Evolutionary conservation across 306 rosid genomes (phyloP).

Genomic region (Pachyrhizus erosus): DNA sequence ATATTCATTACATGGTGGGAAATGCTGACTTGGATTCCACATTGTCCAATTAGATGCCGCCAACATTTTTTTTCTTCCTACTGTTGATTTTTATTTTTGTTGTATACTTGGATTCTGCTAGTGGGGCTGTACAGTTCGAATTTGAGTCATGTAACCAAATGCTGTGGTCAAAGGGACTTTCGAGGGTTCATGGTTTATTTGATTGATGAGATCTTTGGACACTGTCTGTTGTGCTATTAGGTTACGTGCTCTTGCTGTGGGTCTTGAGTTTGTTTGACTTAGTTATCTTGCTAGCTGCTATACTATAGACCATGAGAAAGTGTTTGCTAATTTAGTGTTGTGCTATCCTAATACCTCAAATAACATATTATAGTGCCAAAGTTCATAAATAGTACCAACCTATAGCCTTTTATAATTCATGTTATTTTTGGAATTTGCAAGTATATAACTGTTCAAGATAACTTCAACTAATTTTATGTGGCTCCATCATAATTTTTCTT

Average conservation of each 20-base stretch:
- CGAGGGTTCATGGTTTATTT: conserved; percentile 59
- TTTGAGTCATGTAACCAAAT: conserved; percentile 50
- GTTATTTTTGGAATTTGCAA: not conserved
- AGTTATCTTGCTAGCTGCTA: conserved; percentile 22
- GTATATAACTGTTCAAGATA: not conserved
- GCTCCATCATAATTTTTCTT: conserved; percentile 1
- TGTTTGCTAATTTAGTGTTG: conserved; percentile 28
- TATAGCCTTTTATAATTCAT: conserved; percentile 22
- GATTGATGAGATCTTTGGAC: conserved; percentile 57
- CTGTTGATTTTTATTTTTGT: conserved; percentile 32
- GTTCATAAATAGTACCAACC: conserved; percentile 12
- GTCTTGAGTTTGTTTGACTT: conserved; percentile 61
- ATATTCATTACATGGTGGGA: conserved; percentile 49
- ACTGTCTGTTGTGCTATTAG: conserved; percentile 57
- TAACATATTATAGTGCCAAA: conserved; percentile 12
- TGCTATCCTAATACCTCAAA: not conserved
- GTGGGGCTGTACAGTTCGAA: conserved; percentile 46
- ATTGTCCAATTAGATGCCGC: conserved; percentile 52
- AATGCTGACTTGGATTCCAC: conserved; percentile 53
- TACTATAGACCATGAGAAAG: conserved; percentile 42
- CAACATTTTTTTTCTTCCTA: conserved; percentile 19
- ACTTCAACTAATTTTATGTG: conserved; percentile 6
- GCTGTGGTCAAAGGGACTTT: conserved; percentile 74
- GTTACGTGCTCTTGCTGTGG: conserved; percentile 69
- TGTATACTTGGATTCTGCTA: conserved; percentile 40